Evolutionary conservation across 306 rosid genomes (phyloP).

Genomic region (Spatholobus suberectus): DNA sequence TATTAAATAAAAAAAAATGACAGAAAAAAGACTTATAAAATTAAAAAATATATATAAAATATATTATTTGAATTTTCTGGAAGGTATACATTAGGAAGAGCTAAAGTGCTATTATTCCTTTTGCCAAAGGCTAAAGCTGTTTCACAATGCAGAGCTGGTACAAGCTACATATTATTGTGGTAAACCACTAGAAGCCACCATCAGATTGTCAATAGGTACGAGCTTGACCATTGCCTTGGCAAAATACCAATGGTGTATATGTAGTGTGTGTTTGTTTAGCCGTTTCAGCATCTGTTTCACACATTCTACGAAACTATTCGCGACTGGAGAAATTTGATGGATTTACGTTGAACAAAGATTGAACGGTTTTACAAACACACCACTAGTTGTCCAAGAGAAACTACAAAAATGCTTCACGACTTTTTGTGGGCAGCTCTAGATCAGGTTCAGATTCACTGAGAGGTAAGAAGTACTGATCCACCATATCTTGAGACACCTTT

Average conservation of each 20-base stretch:
- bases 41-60: no score
- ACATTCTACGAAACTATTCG: no score
- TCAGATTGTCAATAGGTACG: constrained; percentile 13
- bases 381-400: constrained; percentile 1
- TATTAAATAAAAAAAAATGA: no score
- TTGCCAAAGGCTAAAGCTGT: background rate
- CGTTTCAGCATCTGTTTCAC: no score
- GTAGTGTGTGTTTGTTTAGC: no score
- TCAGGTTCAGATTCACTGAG: constrained; percentile 70
- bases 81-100: background rate
- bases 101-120: background rate
- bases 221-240: constrained; percentile 14
- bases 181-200: constrained; percentile 18
- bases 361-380: no score
- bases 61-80: no score
- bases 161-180: constrained; percentile 20
- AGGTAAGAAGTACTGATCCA: constrained; percentile 75
- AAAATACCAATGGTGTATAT: constrained; percentile 27
- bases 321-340: no score
- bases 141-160: constrained; percentile 27
- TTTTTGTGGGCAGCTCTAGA: constrained; percentile 72
- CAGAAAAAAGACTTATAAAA: no score
- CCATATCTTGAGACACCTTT: constrained; percentile 81
- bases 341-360: no score
- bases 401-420: constrained; percentile 72